Conservation (phyloP, 2,329 filamentous ascomycete species). For the Fusarium mexicanum region DNA sequence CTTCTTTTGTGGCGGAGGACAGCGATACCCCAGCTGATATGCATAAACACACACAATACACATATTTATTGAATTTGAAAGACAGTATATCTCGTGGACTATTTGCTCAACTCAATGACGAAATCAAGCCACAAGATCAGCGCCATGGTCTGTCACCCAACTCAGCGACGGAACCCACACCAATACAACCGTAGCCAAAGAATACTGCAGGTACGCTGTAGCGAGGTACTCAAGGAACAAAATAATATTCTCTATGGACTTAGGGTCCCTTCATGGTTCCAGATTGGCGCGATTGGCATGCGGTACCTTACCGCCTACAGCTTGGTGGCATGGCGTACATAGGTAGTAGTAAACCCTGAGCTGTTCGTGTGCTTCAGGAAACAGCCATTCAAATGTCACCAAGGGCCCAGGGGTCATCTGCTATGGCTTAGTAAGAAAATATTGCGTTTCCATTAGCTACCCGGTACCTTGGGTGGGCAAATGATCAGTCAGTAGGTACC, state of each 20-base stretch:
- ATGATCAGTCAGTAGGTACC: constrained; percentile 6
- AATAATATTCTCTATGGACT: constrained; percentile 15
- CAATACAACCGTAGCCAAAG: constrained; percentile 5
- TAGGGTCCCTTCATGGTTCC: constrained; percentile 7
- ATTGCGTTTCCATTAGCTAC: constrained; percentile 4
- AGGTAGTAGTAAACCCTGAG: constrained; percentile 22
- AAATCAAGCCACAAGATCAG: neutral
- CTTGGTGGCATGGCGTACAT: constrained; percentile 29
- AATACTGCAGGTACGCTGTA: constrained; percentile 36
- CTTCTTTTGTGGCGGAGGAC: neutral
- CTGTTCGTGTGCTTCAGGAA: constrained; percentile 23
- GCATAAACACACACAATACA: neutral
- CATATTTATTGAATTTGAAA: neutral
- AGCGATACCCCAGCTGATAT: neutral
- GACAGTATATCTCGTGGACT: neutral
- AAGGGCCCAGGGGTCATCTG: constrained; percentile 3
- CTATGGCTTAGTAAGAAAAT: constrained; percentile 18
- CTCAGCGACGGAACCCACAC: neutral
- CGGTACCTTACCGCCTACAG: constrained; percentile 34
- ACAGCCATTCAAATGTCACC: constrained; percentile 33
- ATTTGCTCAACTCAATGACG: neutral
- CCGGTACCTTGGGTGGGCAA: neutral
- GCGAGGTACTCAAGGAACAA: constrained; percentile 6
- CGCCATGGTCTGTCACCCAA: neutral
- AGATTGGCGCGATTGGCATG: constrained; percentile 36